Evolutionary conservation across 2,329 filamentous ascomycete genomes (phyloP).

Genomic region (Calonectria henricotiae): DNA sequence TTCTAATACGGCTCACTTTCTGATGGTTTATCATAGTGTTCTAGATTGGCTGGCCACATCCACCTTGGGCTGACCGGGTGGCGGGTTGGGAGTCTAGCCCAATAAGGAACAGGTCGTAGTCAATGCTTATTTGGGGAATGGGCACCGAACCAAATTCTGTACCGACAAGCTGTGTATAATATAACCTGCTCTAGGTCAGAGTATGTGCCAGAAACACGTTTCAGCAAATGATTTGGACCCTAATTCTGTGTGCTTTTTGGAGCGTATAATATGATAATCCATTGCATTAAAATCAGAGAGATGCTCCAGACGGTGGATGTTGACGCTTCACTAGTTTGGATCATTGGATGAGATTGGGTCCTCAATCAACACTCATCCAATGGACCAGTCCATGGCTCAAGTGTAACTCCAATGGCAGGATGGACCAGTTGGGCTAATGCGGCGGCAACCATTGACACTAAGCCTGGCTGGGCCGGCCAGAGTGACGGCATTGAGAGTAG

Average conservation of each 20-base stretch:
- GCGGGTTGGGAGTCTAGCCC: constrained; percentile 18
- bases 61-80: constrained; percentile 28
- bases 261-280: no score
- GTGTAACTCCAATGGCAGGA: constrained; percentile 8
- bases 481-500: constrained; percentile 38
- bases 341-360: constrained; percentile 21
- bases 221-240: background rate
- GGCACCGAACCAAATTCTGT: background rate
- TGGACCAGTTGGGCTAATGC: constrained; percentile 31
- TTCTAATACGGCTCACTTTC: background rate
- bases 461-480: constrained; percentile 26
- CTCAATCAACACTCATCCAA: constrained; percentile 26
- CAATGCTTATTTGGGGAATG: constrained; percentile 10
- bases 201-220: background rate
- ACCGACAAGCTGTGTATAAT: background rate
- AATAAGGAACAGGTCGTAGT: constrained; percentile 23
- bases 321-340: constrained; percentile 8
- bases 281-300: background rate
- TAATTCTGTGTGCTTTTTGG: background rate
- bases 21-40: constrained; percentile 21
- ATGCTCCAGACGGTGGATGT: background rate
- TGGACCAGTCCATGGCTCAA: constrained; percentile 16
- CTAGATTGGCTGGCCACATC: constrained; percentile 31
- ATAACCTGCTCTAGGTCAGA: background rate
- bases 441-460: constrained; percentile 39